A percentile compares a stretch with the other conserved stretches of the same genome.
Conservation (phyloP, 2,329 filamentous ascomycete species). For the Colletotrichum echinochloae region DNA sequence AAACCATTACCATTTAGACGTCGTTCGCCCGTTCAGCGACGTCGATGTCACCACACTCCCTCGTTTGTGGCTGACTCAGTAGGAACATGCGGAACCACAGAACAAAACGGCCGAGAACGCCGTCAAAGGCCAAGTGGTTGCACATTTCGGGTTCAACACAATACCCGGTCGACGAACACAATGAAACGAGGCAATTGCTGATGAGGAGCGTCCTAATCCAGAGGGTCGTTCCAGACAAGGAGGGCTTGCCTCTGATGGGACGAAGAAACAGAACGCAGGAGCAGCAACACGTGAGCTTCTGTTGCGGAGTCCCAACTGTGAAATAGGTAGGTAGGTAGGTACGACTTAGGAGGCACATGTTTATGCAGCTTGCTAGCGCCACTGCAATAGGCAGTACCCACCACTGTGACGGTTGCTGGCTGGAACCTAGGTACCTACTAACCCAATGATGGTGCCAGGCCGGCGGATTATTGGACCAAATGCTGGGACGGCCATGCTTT, state of each 20-base stretch:
- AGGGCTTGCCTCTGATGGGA: constrained; percentile 3
- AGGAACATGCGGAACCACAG: background rate
- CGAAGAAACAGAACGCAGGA: background rate
- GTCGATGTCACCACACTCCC: background rate
- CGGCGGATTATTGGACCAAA: constrained; percentile 9
- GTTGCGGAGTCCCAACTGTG: constrained; percentile 6
- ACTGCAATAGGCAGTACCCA: constrained; percentile 5
- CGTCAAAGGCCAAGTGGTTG: background rate
- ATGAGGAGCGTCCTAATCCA: background rate
- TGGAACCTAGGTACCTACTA: background rate
- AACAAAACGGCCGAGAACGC: background rate
- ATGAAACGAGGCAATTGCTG: background rate
- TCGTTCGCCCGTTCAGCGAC: background rate
- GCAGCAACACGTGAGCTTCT: constrained; percentile 2
- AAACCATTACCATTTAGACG: background rate
- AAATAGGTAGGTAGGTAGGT: background rate
- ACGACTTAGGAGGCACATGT: constrained; percentile 15
- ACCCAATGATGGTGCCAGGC: constrained; percentile 1
- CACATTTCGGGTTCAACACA: background rate
- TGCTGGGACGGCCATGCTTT: constrained; percentile 9
- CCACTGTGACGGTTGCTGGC: background rate
- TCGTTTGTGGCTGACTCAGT: background rate
- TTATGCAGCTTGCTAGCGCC: constrained; percentile 9
- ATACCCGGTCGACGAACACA: background rate
- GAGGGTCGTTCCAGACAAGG: constrained; percentile 8